Evolutionary conservation across 345 rosid species (phyloP).

Genomic region (Hypericum androsaemum): DNA sequence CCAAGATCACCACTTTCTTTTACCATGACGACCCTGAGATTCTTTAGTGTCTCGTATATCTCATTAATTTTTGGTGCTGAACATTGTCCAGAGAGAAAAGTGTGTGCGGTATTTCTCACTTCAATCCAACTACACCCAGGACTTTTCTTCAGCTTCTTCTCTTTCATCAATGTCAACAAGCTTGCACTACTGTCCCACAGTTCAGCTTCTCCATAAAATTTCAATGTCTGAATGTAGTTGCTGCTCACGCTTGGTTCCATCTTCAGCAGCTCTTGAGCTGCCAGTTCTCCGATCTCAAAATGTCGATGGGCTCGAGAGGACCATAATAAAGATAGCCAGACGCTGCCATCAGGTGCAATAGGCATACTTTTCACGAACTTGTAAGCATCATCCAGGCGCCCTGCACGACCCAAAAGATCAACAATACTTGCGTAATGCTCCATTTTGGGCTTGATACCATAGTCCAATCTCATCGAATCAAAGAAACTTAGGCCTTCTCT

Average conservation of each 20-base stretch:
- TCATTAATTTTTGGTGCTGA: slow-evolving; percentile 33
- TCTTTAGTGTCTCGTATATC: slow-evolving; percentile 31
- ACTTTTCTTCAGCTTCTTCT: slow-evolving; percentile 51
- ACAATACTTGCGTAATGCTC: slow-evolving; percentile 67
- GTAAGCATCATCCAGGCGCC: slow-evolving; percentile 51
- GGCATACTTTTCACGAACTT: slow-evolving; percentile 44
- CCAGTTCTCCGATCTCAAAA: slow-evolving; percentile 53
- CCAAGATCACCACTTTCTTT: slow-evolving; percentile 18
- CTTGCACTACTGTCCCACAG: slow-evolving; percentile 49
- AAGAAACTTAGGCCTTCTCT: slow-evolving; percentile 50
- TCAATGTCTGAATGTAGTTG: slow-evolving; percentile 51
- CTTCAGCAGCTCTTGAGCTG: slow-evolving; percentile 42
- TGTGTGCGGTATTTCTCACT: slow-evolving; percentile 27
- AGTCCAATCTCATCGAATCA: slow-evolving; percentile 37
- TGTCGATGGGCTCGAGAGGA: slow-evolving; percentile 48
- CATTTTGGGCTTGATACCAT: slow-evolving; percentile 39
- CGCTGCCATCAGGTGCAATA: slow-evolving; percentile 42
- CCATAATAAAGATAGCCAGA: slow-evolving; percentile 64
- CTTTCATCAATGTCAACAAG: slow-evolving; percentile 46
- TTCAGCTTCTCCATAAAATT: slow-evolving; percentile 58
- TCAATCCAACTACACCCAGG: slow-evolving; percentile 88
- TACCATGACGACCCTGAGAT: slow-evolving; percentile 32
- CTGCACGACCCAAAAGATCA: slow-evolving; percentile 73
- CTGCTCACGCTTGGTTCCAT: slow-evolving; percentile 51
- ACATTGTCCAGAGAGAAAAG: slow-evolving; percentile 54